A percentile compares a stretch with the other conserved stretches of the same genome.
Conservation (phyloP, 345 rosid species). For the Leavenworthia alabamica region DNA sequence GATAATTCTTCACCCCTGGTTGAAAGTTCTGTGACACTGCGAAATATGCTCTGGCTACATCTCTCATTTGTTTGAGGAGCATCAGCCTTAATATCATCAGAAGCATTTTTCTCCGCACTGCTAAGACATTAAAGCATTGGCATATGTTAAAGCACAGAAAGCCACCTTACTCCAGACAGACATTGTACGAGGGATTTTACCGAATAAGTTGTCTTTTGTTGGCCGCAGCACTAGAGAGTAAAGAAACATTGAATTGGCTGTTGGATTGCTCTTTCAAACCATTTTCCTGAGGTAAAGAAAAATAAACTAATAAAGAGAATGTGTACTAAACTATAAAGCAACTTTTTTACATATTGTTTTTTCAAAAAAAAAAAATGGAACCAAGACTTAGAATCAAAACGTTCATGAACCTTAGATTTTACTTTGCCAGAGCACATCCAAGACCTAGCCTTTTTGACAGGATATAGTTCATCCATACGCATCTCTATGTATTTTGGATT, state of each 20-base stretch:
- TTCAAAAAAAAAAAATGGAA: slow-evolving; percentile 6
- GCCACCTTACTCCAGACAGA: neutral
- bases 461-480: slow-evolving; percentile 68
- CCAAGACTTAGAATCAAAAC: neutral
- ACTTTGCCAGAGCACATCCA: slow-evolving; percentile 52
- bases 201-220: slow-evolving; percentile 41
- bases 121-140: slow-evolving; percentile 17
- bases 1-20: slow-evolving; percentile 48
- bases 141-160: neutral
- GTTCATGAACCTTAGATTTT: slow-evolving; percentile 46
- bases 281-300: slow-evolving; percentile 44
- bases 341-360: neutral
- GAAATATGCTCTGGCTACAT: slow-evolving; percentile 59
- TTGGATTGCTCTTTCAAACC: slow-evolving; percentile 35
- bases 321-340: neutral
- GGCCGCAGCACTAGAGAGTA: slow-evolving; percentile 51
- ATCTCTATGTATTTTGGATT: slow-evolving; percentile 61
- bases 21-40: slow-evolving; percentile 79
- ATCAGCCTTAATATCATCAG: slow-evolving; percentile 33
- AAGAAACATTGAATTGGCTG: slow-evolving; percentile 42
- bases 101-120: slow-evolving; percentile 42
- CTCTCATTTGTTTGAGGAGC: slow-evolving; percentile 41
- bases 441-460: slow-evolving; percentile 67
- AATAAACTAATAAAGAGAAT: slow-evolving; percentile 10
- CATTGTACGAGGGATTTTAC: slow-evolving; percentile 33